phyloP scores from a whole-genome alignment of 1,139 yeast species.

The Candida sojae region DNA sequence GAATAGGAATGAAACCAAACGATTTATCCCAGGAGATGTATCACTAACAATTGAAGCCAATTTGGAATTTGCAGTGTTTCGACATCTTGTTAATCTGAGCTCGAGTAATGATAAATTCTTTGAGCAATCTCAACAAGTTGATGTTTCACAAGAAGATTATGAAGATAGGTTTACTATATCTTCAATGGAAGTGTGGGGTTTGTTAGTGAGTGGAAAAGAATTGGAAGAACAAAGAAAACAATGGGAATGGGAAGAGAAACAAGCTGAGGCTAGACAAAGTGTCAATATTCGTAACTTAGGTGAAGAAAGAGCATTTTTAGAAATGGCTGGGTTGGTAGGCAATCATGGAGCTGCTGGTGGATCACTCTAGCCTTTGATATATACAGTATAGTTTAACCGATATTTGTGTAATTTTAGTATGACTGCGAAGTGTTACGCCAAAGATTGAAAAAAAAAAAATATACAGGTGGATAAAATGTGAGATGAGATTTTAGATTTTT shows the following conservation, averaged over 20 bases:
- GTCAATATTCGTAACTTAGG: conserved; percentile 66
- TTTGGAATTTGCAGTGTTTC: conserved; percentile 77
- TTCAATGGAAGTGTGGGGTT: conserved; percentile 89
- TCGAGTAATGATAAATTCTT: conserved; percentile 28
- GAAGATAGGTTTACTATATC: conserved; percentile 74
- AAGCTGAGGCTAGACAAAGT: conserved; percentile 74
- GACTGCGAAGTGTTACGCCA: background rate
- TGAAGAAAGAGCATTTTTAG: conserved; percentile 84
- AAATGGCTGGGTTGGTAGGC: conserved; percentile 89
- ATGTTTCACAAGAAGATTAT: conserved; percentile 36
- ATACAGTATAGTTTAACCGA: background rate
- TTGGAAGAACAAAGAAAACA: conserved; percentile 71
- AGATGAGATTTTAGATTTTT: background rate
- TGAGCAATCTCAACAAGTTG: conserved; percentile 23
- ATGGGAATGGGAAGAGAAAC: conserved; percentile 93
- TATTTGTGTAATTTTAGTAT: background rate
- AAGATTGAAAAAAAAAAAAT: background rate
- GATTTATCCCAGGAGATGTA: conserved; percentile 62
- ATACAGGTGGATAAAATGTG: background rate
- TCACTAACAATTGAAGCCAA: conserved; percentile 77
- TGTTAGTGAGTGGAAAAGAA: conserved; percentile 76
- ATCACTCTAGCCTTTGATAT: conserved; percentile 3
- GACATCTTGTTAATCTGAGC: conserved; percentile 53
- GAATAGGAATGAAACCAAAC: conserved; percentile 43
- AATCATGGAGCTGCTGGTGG: conserved; percentile 61